Percentiles rank a stretch among this genome's conserved stretches.
Conservation (phyloP, 257 asterid species). For the Jacaranda copaia region DNA sequence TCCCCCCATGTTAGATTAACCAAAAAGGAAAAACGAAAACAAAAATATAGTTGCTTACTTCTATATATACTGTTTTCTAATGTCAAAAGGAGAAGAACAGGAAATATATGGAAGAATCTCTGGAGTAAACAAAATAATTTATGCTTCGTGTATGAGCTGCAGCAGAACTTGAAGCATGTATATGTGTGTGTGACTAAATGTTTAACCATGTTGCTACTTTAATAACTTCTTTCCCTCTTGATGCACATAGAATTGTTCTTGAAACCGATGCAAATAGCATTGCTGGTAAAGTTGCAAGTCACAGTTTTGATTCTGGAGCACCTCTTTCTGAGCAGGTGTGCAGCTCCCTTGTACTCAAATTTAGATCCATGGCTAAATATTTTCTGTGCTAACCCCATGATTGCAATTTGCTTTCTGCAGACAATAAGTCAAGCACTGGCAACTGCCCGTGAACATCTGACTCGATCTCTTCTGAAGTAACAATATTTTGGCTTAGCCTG, state of each 20-base stretch:
- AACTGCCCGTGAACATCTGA: slow-evolving; percentile 78
- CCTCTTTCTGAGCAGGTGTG: slow-evolving; percentile 65
- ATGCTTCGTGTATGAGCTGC: not conserved
- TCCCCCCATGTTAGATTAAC: not conserved
- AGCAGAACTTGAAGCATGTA: not conserved
- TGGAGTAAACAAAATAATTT: not conserved
- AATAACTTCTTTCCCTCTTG: not conserved
- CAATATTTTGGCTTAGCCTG: not conserved
- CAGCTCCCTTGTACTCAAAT: not conserved
- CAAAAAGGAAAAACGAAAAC: not conserved
- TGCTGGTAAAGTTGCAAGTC: slow-evolving; percentile 56
- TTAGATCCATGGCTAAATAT: not conserved
- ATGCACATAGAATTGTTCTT: slow-evolving; percentile 45
- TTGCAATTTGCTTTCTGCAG: slow-evolving; percentile 46
- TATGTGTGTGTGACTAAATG: not conserved
- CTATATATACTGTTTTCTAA: not conserved
- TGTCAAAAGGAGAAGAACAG: not conserved
- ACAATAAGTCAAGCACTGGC: slow-evolving; percentile 82
- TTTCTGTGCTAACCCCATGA: slow-evolving; percentile 10
- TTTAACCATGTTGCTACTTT: too few species aligned
- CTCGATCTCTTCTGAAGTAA: slow-evolving; percentile 81
- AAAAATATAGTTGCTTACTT: too few species aligned
- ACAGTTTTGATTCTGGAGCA: slow-evolving; percentile 52
- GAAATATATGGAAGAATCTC: not conserved
- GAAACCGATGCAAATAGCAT: slow-evolving; percentile 60